A percentile compares a stretch with the other conserved stretches of the same genome.
Conservation (phyloP, 2,329 filamentous ascomycete genomes). For the Ceratocystis harringtonii region DNA sequence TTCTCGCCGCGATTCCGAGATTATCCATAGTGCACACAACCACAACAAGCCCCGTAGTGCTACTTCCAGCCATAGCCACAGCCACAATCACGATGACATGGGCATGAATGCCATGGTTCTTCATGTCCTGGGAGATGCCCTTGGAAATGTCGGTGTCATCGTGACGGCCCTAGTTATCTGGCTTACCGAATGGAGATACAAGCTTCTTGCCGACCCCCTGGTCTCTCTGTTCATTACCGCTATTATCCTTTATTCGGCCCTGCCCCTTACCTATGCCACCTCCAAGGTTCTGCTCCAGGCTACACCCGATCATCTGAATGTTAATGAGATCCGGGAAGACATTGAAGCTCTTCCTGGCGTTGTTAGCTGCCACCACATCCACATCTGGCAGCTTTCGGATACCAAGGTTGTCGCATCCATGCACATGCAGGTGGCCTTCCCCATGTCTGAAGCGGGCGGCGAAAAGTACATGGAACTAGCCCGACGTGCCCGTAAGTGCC, state of each 20-base stretch:
- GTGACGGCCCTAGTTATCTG: constrained; percentile 76
- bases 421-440: constrained; percentile 83
- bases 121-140: constrained; percentile 65
- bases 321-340: constrained; percentile 84
- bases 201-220: constrained; percentile 76
- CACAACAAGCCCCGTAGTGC: constrained; percentile 59
- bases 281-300: constrained; percentile 86
- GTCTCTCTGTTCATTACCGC: constrained; percentile 90
- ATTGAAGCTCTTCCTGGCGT: constrained; percentile 76
- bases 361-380: constrained; percentile 82
- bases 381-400: constrained; percentile 95
- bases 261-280: constrained; percentile 65
- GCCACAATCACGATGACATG: constrained; percentile 73
- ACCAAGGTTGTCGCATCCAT: constrained; percentile 87
- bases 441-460: constrained; percentile 65
- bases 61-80: constrained; percentile 43
- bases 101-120: constrained; percentile 83
- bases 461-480: constrained; percentile 84
- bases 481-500: constrained; percentile 64
- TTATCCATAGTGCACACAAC: constrained; percentile 57
- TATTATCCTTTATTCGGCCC: constrained; percentile 56
- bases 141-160: constrained; percentile 79
- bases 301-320: constrained; percentile 72
- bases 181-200: constrained; percentile 67
- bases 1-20: constrained; percentile 33